Evolutionary conservation across 2,329 filamentous ascomycete species (phyloP).

Genomic region (Pseudocercospora eumusae): DNA sequence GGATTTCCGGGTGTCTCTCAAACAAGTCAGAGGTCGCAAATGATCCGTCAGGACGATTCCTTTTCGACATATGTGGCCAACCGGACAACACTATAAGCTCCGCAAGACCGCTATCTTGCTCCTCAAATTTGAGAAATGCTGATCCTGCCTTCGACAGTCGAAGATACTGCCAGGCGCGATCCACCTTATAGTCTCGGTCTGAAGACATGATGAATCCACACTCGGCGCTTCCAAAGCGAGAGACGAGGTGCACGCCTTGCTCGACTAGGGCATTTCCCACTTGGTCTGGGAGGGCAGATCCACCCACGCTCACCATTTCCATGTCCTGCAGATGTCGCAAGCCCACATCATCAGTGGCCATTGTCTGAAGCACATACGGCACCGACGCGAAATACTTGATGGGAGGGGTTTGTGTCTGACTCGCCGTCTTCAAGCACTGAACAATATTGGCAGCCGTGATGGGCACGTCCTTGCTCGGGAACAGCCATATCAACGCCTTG

Average conservation of each 20-base stretch:
- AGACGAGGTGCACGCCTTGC: slow-evolving; percentile 58
- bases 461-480: slow-evolving; percentile 58
- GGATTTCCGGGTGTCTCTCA: slow-evolving; percentile 53
- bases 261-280: slow-evolving; percentile 58
- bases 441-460: slow-evolving; percentile 59
- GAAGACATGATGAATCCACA: slow-evolving; percentile 68
- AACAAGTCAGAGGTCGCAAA: slow-evolving; percentile 67
- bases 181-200: slow-evolving; percentile 55
- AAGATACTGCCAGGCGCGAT: slow-evolving; percentile 64
- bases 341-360: slow-evolving; percentile 49
- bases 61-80: slow-evolving; percentile 63
- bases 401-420: slow-evolving; percentile 29
- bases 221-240: slow-evolving; percentile 65
- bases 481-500: slow-evolving; percentile 62
- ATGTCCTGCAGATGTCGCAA: slow-evolving; percentile 52
- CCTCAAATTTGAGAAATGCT: slow-evolving; percentile 50
- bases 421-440: slow-evolving; percentile 49
- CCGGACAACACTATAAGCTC: slow-evolving; percentile 58
- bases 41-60: slow-evolving; percentile 60
- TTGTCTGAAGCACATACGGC: slow-evolving; percentile 59
- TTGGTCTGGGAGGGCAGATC: slow-evolving; percentile 57
- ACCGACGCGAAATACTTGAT: slow-evolving; percentile 65
- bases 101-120: slow-evolving; percentile 45
- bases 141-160: slow-evolving; percentile 43
- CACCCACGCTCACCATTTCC: slow-evolving; percentile 65